phyloP scores from a whole-genome alignment of 441 rosid genomes.

The Capsella rubella region DNA sequence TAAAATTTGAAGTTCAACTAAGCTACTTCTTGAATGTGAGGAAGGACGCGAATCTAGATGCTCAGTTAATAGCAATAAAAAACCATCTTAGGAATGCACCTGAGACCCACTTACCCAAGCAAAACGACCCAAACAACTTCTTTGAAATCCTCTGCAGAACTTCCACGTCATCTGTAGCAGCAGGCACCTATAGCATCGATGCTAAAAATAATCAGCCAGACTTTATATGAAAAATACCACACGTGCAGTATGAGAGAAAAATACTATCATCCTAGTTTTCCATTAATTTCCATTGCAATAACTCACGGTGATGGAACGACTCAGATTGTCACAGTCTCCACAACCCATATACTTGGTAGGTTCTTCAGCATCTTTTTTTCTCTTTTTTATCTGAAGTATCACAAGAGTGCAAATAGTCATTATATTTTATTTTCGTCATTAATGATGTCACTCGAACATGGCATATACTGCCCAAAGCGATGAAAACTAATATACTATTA shows the following conservation, averaged over 20 bases:
- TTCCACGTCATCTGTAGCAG: conserved; percentile 80
- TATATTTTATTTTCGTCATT: not conserved
- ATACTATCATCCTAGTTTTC: conserved; percentile 17
- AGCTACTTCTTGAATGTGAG: conserved; percentile 4
- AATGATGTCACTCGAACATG: conserved; percentile 15
- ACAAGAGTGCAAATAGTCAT: conserved; percentile 6
- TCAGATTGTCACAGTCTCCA: conserved; percentile 89
- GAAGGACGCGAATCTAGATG: not conserved
- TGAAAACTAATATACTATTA: conserved; percentile 13
- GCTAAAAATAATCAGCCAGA: conserved; percentile 4
- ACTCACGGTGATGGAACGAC: conserved; percentile 85
- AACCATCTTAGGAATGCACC: conserved; percentile 17
- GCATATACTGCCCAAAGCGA: conserved; percentile 18
- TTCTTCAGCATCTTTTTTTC: conserved; percentile 80
- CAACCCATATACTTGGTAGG: conserved; percentile 92
- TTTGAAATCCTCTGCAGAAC: conserved; percentile 81
- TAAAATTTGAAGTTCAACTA: not conserved
- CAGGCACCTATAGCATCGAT: conserved; percentile 64
- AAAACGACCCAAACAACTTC: conserved; percentile 81
- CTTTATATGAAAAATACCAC: not conserved
- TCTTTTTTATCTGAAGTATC: conserved; percentile 74
- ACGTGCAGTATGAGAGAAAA: not conserved
- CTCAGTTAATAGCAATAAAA: not conserved
- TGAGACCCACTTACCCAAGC: conserved; percentile 58
- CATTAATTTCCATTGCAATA: conserved; percentile 8